Conservation (phyloP, 495 filamentous ascomycete genomes). For the Penicillium nucicola region DNA sequence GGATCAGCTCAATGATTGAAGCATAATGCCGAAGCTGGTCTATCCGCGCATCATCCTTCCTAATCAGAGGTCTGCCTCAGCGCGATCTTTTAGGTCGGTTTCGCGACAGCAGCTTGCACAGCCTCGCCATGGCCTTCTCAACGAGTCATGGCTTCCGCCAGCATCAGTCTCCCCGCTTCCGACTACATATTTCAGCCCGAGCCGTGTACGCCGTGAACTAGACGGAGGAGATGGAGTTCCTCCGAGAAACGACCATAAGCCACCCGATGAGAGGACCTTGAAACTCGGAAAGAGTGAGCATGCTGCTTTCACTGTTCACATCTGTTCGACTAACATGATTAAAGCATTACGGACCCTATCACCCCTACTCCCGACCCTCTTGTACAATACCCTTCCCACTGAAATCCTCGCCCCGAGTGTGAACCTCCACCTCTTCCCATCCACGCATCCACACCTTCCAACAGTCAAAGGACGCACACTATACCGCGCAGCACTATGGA, state of each 20-base stretch:
- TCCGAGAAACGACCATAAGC: conserved; percentile 35
- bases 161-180: conserved; percentile 15
- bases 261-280: conserved; percentile 73
- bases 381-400: conserved; percentile 76
- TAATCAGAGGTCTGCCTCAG: conserved; percentile 2
- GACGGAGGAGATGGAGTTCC: conserved; percentile 12
- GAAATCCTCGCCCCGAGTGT: conserved; percentile 87
- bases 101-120: conserved; percentile 25
- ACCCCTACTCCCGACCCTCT: conserved; percentile 77
- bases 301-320: background rate
- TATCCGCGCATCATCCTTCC: conserved; percentile 9
- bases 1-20: conserved; percentile 5
- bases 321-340: background rate
- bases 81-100: conserved; percentile 27
- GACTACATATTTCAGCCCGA: conserved; percentile 24
- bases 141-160: conserved; percentile 26
- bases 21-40: conserved; percentile 38
- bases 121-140: conserved; percentile 30
- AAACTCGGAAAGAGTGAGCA: conserved; percentile 85
- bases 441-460: conserved; percentile 92
- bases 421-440: conserved; percentile 92
- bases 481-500: conserved; percentile 93
- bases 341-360: conserved; percentile 83
- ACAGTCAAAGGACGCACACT: conserved; percentile 84
- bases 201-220: conserved; percentile 8